Evolutionary conservation across 345 rosid species (phyloP), one percentile per base, ranked within the genome.

Genomic region (Turnera subulata): DNA sequence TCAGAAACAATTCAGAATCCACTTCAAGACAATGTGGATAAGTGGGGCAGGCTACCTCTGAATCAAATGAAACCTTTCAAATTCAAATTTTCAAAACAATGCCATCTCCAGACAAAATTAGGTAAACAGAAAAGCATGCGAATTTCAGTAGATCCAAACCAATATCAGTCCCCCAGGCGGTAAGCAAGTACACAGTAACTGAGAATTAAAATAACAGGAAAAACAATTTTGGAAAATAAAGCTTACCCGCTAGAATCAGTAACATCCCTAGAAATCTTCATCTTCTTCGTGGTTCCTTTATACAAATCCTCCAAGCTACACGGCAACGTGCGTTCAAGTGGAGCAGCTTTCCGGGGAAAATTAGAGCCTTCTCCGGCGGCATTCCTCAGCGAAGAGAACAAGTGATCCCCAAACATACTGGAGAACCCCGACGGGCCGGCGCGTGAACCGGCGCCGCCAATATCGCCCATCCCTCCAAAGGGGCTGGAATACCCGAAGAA

Each of bases 181-280:
- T 29, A 29, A 29, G 35, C 8, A 29, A 29, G 35, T 29, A 29
- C 35, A 29, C 35, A 29, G 35, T 29, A 29, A n/a, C n/a, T n/a
- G 35, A 29, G 35, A 29, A 29, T 3, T 8, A 29, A 8, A 29
- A 29, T n/a, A n/a, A n/a, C n/a, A n/a, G n/a, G n/a, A n/a, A n/a
- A n/a, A n/a, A n/a, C n/a, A n/a, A n/a, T n/a, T n/a, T n/a, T n/a
- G n/a, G n/a, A 29, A 8, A 29, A 42, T 5, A 9, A 16, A 42
- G 56, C 88, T 68, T 66, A 87, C 97, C 96, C 93, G 35, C 69
- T 74, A 0, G 73, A 69, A 74, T 90, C 93, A 1, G 76, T 72
- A n/a, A 83, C 82, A 55, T 82, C 88, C 56, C 97, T 82, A 13
- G 96, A 84, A 68, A 90, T 90, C 78, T 83, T 87, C 93, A 90